Percentiles rank a stretch among this genome's conserved stretches.
These are phyloP conservation scores for Salix arbutifolia DNA, from an alignment of 345 rosid genomes.

Conservation along the genomic window DNA sequence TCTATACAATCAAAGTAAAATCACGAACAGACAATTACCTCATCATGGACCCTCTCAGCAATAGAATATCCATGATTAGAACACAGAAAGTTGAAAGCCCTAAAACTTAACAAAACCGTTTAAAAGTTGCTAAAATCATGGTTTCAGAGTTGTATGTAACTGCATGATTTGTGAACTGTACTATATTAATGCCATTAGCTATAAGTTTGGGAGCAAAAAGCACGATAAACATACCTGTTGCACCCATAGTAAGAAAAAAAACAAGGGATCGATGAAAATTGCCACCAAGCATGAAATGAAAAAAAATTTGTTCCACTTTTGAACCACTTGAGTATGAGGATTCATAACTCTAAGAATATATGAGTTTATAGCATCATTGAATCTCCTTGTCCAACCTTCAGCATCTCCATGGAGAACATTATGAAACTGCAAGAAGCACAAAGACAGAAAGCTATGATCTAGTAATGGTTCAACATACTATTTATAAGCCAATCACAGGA, in stretches of 20 bases:
- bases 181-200: neutral
- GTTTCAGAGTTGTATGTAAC: neutral
- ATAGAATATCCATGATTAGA: neutral
- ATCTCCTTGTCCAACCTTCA: constrained; percentile 71
- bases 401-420: constrained; percentile 73
- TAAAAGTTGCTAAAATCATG: neutral
- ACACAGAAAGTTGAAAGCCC: neutral
- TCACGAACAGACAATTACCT: neutral
- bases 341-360: constrained; percentile 66
- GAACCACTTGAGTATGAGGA: constrained; percentile 67
- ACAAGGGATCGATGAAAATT: constrained; percentile 74
- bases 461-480: neutral
- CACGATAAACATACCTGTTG: constrained; percentile 37
- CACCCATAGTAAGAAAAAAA: constrained; percentile 63
- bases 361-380: constrained; percentile 28
- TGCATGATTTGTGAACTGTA: neutral
- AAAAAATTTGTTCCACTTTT: constrained; percentile 65
- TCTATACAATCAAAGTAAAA: neutral
- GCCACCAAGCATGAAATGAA: constrained; percentile 69
- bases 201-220: neutral
- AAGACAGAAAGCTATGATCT: neutral
- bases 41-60: neutral
- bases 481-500: neutral
- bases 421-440: constrained; percentile 45
- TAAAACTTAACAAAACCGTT: neutral